Evolutionary conservation across 441 rosid genomes (phyloP).

Genomic region (Aquilaria agallochum): DNA sequence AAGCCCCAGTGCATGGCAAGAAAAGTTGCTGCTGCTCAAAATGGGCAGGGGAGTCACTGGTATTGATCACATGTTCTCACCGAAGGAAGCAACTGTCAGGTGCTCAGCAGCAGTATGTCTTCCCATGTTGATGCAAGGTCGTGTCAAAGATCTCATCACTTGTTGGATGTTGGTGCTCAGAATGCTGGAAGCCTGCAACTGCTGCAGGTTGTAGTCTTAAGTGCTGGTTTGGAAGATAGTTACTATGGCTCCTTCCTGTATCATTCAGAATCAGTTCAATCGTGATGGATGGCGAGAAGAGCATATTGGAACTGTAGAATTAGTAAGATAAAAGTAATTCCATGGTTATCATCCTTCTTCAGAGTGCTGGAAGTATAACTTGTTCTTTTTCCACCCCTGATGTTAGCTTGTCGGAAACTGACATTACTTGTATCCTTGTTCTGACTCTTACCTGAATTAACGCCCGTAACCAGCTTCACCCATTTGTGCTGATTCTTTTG

Average conservation of each 20-base stretch:
- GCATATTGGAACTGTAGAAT: no score
- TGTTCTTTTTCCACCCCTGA: no score
- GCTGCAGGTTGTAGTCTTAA: conserved; percentile 20
- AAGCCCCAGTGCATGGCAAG: conserved; percentile 78
- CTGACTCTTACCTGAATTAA: no score
- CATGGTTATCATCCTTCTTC: no score
- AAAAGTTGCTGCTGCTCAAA: conserved; percentile 87
- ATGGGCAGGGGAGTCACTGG: conserved; percentile 73
- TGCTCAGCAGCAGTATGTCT: not conserved
- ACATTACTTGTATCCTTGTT: no score
- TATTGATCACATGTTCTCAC: conserved; percentile 27
- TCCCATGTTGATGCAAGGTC: conserved; percentile 6
- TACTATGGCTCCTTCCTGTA: conserved; percentile 13
- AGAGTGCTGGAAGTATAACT: no score
- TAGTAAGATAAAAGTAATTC: no score
- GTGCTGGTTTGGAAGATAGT: conserved; percentile 20
- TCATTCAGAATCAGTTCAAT: not conserved
- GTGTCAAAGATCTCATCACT: not conserved
- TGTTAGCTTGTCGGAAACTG: no score
- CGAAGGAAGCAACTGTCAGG: not conserved
- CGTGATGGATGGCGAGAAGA: no score
- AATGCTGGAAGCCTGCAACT: conserved; percentile 3
- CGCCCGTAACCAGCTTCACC: no score
- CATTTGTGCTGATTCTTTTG: no score
- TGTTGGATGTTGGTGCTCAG: conserved; percentile 10